Percentiles rank a stretch among this genome's conserved stretches.
These are phyloP conservation scores for Penicillium polonicum DNA, from an alignment of 2,329 filamentous ascomycete genomes.

Conservation along the genomic window DNA sequence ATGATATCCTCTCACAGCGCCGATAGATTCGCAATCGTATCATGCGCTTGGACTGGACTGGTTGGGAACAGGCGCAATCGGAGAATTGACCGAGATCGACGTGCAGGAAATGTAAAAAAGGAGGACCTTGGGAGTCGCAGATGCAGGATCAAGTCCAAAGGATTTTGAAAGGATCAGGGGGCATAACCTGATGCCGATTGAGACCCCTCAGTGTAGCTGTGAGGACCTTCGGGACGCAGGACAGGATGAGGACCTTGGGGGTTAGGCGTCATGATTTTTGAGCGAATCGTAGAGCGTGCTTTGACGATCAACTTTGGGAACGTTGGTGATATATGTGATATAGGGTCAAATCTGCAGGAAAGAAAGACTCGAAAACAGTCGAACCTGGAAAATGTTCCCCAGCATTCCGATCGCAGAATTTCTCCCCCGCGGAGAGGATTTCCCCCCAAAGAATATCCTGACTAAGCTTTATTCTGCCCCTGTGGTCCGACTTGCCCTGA, in stretches of 20 bases:
- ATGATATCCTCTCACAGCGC: constrained; percentile 2
- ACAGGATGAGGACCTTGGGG: constrained; percentile 36
- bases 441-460: neutral
- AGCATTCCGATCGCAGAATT: constrained; percentile 10
- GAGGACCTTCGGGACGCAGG: constrained; percentile 19
- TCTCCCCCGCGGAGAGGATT: neutral
- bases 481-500: neutral
- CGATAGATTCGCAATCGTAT: constrained; percentile 15
- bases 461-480: constrained; percentile 11
- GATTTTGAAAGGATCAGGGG: constrained; percentile 8
- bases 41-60: constrained; percentile 11
- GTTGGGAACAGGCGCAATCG: constrained; percentile 17
- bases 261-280: constrained; percentile 23
- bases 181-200: constrained; percentile 1
- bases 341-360: neutral
- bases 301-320: constrained; percentile 10
- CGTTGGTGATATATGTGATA: neutral
- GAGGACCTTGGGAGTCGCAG: constrained; percentile 21
- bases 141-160: constrained; percentile 1
- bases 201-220: constrained; percentile 7
- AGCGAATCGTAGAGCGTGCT: constrained; percentile 15
- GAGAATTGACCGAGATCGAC: constrained; percentile 21
- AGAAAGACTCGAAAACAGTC: neutral
- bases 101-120: constrained; percentile 11
- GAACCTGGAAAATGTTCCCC: neutral